Conservation (phyloP, 208 protist genomes). For the Leishmania aethiopica region DNA sequence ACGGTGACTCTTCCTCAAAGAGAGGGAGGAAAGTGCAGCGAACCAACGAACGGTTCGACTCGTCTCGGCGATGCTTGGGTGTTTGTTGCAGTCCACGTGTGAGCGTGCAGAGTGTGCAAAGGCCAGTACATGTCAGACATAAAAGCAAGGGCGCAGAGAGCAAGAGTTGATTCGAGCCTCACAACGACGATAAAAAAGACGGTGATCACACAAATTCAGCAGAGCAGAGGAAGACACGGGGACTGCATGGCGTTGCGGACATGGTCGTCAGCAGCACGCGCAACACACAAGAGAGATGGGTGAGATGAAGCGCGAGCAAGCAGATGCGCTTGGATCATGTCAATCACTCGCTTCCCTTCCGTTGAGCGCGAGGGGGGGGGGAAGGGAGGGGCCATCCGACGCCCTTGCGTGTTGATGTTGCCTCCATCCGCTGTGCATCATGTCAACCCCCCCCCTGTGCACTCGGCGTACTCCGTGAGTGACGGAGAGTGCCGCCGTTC, state of each 20-base stretch:
- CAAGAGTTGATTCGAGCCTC: not conserved
- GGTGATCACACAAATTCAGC: not conserved
- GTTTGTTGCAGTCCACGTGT: too few species aligned
- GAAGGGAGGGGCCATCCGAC: not conserved
- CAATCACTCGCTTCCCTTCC: not conserved
- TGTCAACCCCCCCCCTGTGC: not conserved
- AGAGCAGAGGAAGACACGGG: not conserved
- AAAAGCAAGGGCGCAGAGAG: not conserved
- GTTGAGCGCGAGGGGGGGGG: not conserved
- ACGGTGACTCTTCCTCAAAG: not conserved
- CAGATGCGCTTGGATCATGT: not conserved
- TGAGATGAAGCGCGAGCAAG: not conserved
- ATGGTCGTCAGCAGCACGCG: not conserved
- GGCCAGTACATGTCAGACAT: not conserved
- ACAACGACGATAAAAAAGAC: too few species aligned
- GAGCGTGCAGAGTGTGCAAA: not conserved
- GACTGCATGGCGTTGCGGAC: not conserved
- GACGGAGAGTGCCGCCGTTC: not conserved
- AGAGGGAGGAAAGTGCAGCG: not conserved
- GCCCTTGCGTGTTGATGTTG: not conserved
- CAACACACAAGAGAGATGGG: not conserved
- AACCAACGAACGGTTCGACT: conserved; percentile 8
- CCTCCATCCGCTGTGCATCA: not conserved
- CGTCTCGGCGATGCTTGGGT: not conserved
- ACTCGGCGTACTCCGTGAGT: too few species aligned